Evolutionary conservation across 352 stramenopile species (phyloP), one percentile per base, ranked within the genome.

Genomic region (Phytophthora sansomeana): DNA sequence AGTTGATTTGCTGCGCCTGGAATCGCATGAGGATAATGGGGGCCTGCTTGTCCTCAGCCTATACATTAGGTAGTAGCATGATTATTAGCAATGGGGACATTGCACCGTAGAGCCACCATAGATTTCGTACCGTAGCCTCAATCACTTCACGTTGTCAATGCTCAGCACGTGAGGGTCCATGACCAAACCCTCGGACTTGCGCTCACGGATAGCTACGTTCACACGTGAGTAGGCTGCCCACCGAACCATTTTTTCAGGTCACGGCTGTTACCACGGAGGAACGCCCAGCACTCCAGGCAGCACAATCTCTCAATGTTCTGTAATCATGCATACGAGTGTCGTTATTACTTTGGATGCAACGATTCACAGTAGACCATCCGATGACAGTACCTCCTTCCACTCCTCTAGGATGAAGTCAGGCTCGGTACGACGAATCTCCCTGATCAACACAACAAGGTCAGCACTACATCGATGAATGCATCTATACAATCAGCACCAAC

Each of bases 1-100:
- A 99, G 84, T 99, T 98, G 76, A 99, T 99, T 82, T 99, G 97
- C 81, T 99, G 97, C 42, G 94, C 96, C 85, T 98, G 97, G 75
- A 99, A 99, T 58, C 98, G 94, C 36, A 99, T 72, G 10, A 99
- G 72, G 69, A 99, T 97, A 56, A 99, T 98, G 7, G 97, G 97
- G 54, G 96, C 85, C 58, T 94, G 87, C 48, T 93, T 95, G 50
- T 95, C 85, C 41, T 96, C 90, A n/a, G 91, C 87, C 91, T 90
- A 46, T 46, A 30, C 9, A 44, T 9, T 19, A 55, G 21, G 9
- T 24, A 24, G 21, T 24, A 24, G 21, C 21, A 24, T 42, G 49
- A 28, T 21, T 24, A 48, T 81, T 46, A 81, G 42, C 21, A 56
- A 2, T n/a, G 42, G 30, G 19, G 49, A 10, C 10, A 47, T 58